Evolutionary conservation across 768 basidiomycete genomes (phyloP), one percentile per base, ranked within the genome.

Genomic region (Nidularia pulvinata): DNA sequence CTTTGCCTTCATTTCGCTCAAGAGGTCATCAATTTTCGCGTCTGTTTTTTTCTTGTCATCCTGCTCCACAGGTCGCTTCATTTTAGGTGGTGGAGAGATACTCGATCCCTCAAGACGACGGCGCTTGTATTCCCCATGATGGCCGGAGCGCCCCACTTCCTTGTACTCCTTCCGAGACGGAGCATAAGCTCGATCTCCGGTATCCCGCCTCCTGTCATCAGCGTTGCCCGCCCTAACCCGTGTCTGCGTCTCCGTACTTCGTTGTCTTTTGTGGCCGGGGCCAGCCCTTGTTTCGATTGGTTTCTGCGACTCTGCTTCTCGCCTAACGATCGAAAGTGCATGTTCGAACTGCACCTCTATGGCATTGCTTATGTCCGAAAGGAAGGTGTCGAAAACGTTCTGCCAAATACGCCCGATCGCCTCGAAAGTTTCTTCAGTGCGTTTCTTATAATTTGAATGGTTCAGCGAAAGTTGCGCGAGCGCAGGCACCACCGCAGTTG

Each of bases 351-450:
- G 59, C 10, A 50, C 52, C 53, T 75, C 70, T 52, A 82, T 66
- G 36, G 59, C 64, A 56, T 65, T 66, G 58, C 65, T 71, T 44
- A 81, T 73, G 34, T 80, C 77, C 14, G 61, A 61, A 16, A 72
- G 64, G 50, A 82, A 67, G 19, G 67, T 50, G 36, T 75, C 67
- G 48, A 83, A 77, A n/a, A 75, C 65, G 35, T 75, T 66, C 53
- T 69, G 70, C 82, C 83, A 84, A 42, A 81, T 59, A 30, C 61
- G 56, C 49, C 72, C 74, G n/a, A 81, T 71, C 11, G 71, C 72
- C 45, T 65, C 61, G 37, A 71, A 63, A 49, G 67, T 73, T 46
- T 67, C 65, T 50, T 79, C 75, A 32, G 74, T 65, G 16, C 69
- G 73, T 48, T 72, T 68, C 57, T 77, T 76, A 54, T 66, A 72